Evolutionary conservation across 352 stramenopile genomes (phyloP).

Genomic region (Phytophthora sp.): DNA sequence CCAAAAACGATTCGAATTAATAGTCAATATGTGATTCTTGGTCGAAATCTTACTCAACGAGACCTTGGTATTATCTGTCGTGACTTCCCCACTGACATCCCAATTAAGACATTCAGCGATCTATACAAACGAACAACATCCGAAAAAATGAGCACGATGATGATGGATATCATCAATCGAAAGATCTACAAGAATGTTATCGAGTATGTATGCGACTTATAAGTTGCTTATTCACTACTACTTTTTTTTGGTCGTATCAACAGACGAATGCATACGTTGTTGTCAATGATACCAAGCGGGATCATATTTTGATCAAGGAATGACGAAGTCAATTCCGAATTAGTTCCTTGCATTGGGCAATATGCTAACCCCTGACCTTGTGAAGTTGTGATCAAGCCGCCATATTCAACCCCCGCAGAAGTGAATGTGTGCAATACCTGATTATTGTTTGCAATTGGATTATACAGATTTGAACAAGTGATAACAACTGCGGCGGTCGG

Average conservation of each 20-base stretch:
- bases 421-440: conserved; percentile 27
- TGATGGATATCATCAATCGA: conserved; percentile 27
- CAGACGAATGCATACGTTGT: conserved; percentile 23
- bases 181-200: conserved; percentile 25
- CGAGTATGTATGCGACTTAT: conserved; percentile 24
- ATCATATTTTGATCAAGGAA: not conserved
- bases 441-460: conserved; percentile 29
- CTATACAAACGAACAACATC: conserved; percentile 17
- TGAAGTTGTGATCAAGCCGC: not conserved
- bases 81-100: conserved; percentile 12
- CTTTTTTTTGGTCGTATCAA: conserved; percentile 20
- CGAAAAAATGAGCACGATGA: conserved; percentile 18
- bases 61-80: conserved; percentile 17
- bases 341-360: not conserved
- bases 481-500: conserved; percentile 6
- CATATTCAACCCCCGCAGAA: conserved; percentile 18
- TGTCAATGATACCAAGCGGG: conserved; percentile 6
- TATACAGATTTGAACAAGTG: conserved; percentile 19
- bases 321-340: not conserved
- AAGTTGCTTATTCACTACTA: not conserved
- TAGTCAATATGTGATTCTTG: conserved; percentile 15
- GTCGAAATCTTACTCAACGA: conserved; percentile 10
- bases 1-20: conserved; percentile 22
- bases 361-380: not conserved
- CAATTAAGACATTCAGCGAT: conserved; percentile 18